Percentiles rank a stretch among this genome's conserved stretches.
These are phyloP conservation scores for Brassica nigra DNA, from an alignment of 345 rosid genomes.

Conservation along the genomic window DNA sequence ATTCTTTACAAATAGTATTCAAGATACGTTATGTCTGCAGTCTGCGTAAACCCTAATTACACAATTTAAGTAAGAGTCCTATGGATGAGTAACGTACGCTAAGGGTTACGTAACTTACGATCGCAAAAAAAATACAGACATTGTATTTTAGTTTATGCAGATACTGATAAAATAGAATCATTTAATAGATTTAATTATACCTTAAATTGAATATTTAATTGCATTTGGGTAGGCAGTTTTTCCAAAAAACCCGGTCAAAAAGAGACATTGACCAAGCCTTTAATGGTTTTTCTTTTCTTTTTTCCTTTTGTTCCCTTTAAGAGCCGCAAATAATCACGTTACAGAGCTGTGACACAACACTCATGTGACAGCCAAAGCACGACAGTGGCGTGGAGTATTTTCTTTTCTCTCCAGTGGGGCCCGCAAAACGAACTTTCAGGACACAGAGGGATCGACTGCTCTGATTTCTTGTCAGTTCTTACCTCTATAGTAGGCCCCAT, in stretches of 20 bases:
- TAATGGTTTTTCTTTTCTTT: background rate
- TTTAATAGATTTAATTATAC: conserved; percentile 28
- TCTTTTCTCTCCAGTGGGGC: conserved; percentile 2
- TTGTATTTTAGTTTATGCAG: background rate
- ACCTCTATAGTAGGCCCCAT: background rate
- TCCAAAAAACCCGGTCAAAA: conserved; percentile 38
- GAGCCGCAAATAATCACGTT: conserved; percentile 30
- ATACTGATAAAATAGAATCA: conserved; percentile 13
- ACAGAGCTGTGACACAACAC: conserved; percentile 30
- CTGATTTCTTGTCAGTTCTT: conserved; percentile 36
- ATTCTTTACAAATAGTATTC: conserved; percentile 3
- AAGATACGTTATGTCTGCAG: conserved; percentile 14
- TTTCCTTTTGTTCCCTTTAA: background rate
- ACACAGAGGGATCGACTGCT: conserved; percentile 41
- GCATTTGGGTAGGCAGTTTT: conserved; percentile 34
- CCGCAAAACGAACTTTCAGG: conserved; percentile 32
- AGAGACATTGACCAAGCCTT: conserved; percentile 35
- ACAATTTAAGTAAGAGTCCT: background rate
- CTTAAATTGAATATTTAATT: conserved; percentile 37
- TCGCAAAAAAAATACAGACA: background rate
- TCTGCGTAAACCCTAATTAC: background rate
- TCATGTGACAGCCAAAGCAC: conserved; percentile 38
- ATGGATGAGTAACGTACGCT: conserved; percentile 12
- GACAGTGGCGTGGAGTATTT: conserved; percentile 35
- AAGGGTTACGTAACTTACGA: background rate